These are phyloP conservation scores for Leccinum subgranulosum DNA, from an alignment of 768 basidiomycete species.

Conservation along the genomic window DNA sequence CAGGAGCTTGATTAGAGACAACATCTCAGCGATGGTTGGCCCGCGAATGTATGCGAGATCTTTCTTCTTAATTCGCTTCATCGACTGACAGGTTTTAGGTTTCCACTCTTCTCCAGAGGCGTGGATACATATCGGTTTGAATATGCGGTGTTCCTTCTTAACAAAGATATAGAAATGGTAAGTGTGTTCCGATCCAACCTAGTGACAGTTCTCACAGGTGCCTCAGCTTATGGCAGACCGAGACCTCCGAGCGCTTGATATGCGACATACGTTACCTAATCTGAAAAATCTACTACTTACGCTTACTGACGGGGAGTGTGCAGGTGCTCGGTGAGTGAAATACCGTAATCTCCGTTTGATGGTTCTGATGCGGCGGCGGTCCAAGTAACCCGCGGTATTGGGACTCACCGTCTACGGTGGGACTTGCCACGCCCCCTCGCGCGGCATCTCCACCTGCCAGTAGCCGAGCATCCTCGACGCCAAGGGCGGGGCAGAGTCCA, in stretches of 20 bases:
- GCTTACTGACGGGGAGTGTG: slow-evolving; percentile 66
- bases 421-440: slow-evolving; percentile 24
- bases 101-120: slow-evolving; percentile 91
- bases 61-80: not conserved
- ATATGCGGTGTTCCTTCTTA: slow-evolving; percentile 94
- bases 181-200: not conserved
- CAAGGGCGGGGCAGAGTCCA: slow-evolving; percentile 24
- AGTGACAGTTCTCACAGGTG: slow-evolving; percentile 3
- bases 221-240: slow-evolving; percentile 85
- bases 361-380: slow-evolving; percentile 8
- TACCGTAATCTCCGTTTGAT: not conserved
- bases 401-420: slow-evolving; percentile 22
- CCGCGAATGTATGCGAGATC: slow-evolving; percentile 76
- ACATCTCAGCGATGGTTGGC: slow-evolving; percentile 92
- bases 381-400: slow-evolving; percentile 16
- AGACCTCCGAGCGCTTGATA: slow-evolving; percentile 85
- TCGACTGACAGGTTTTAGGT: slow-evolving; percentile 49
- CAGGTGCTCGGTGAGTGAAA: slow-evolving; percentile 43
- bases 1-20: slow-evolving; percentile 86
- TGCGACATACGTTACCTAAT: slow-evolving; percentile 95
- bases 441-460: slow-evolving; percentile 13
- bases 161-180: slow-evolving; percentile 97
- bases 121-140: slow-evolving; percentile 97
- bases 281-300: slow-evolving; percentile 91
- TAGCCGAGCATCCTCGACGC: slow-evolving; percentile 22